Evolutionary conservation across 2,329 filamentous ascomycete species (phyloP), one percentile per base, ranked within the genome.

Genomic region (Cadophora malorum): DNA sequence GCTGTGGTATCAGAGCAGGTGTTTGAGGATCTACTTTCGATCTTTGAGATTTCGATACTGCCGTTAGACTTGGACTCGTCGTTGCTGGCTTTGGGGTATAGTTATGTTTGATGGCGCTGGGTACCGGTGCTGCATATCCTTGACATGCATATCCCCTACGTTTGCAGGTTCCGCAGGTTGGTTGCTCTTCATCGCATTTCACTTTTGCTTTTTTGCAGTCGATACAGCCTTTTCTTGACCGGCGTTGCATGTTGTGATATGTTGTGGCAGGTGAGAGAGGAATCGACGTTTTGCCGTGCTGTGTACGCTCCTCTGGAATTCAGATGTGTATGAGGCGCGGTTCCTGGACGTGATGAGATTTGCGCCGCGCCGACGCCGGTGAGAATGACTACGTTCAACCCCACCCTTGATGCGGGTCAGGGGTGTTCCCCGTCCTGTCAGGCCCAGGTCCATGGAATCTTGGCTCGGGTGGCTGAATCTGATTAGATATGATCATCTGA

Each of bases 141-240:
- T 74, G 75, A 73, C 76, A 74, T 69, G 75, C 73, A 69, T 75
- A 70, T 28, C 75, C 70, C 16, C 74, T 76, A 41, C 75, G 74
- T 58, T 69, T 72, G 67, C 74, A 81, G 76, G 77, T 78, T 4
- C 77, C 77, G 64, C 78, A 79, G 10, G 33, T 21, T 8, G 69
- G 69, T 21, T 58, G 35, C 10, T 41, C 84, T 77, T 90, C 88
- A 72, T 90, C 88, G 72, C 88, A 90, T 79, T 90, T 90, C 83
- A 90, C 90, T 81, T 90, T 90, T 65, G 88, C 81, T 75, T 86
- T 88, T 60, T 88, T 83, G 74, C 88, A 90, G 12, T 88, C 90
- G 63, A 89, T 86, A 70, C 86, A 90, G 1, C 88, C 88, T 41
- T 68, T 68, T 49, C 69, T 55, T 25, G 67, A 69, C 9, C 67